phyloP scores from a whole-genome alignment of 805 yeast genomes.

The Schwanniomyces vanrijiae region DNA sequence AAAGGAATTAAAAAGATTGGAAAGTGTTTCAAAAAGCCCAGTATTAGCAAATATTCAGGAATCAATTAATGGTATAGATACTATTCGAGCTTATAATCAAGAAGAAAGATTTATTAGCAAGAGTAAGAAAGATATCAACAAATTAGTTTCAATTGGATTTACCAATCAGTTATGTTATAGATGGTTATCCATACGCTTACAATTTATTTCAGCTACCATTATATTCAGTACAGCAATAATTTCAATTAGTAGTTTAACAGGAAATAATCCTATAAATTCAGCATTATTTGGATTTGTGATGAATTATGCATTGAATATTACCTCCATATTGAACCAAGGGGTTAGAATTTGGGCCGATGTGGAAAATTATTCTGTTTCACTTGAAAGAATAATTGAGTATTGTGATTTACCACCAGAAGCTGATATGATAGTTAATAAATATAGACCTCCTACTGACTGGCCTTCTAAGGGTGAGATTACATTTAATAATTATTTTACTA shows the following conservation, averaged over 20 bases:
- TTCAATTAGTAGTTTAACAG: conserved; percentile 22
- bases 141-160: conserved; percentile 65
- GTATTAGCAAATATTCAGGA: conserved; percentile 73
- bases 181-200: conserved; percentile 64
- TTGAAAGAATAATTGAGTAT: conserved; percentile 39
- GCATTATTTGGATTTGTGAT: conserved; percentile 38
- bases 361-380: conserved; percentile 32
- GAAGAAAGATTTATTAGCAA: conserved; percentile 45
- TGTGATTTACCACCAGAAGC: conserved; percentile 43
- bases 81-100: conserved; percentile 58
- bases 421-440: conserved; percentile 37
- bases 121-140: conserved; percentile 48
- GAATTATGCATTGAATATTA: conserved; percentile 33
- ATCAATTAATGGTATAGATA: conserved; percentile 60
- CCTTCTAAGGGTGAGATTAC: conserved; percentile 36
- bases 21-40: conserved; percentile 64
- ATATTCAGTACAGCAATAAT: conserved; percentile 38
- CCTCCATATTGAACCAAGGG: conserved; percentile 19
- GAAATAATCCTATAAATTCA: conserved; percentile 23
- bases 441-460: conserved; percentile 67
- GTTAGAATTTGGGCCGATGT: conserved; percentile 35
- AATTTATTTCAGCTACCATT: conserved; percentile 51
- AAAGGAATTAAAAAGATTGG: conserved; percentile 72
- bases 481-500: conserved; percentile 74
- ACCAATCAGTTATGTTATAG: conserved; percentile 54